phyloP scores from a whole-genome alignment of 78 protist genomes.

The Dictyostelium firmibasis region DNA sequence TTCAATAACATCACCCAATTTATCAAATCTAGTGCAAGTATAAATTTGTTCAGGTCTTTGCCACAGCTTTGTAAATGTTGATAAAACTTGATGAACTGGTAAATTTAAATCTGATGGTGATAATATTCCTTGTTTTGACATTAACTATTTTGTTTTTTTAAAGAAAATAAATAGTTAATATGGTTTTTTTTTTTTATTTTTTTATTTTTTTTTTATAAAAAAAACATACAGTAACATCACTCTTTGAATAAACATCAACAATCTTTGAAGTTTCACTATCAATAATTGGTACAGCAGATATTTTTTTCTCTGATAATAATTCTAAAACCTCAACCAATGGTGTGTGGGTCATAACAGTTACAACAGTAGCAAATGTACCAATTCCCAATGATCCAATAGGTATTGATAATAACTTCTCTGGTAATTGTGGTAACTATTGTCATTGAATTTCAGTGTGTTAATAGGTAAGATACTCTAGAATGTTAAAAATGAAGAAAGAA shows the following conservation, averaged over 20 bases:
- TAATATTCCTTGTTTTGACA: slow-evolving; percentile 67
- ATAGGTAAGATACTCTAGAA: background rate
- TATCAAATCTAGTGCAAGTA: slow-evolving; percentile 75
- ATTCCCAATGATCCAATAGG: slow-evolving; percentile 65
- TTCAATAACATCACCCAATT: slow-evolving; percentile 66
- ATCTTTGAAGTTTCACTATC: slow-evolving; percentile 58
- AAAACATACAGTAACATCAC: slow-evolving; percentile 79
- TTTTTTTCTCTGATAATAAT: slow-evolving; percentile 54
- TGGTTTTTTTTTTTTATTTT: too few relatives aligned
- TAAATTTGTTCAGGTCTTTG: slow-evolving; percentile 79
- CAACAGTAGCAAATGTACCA: slow-evolving; percentile 67
- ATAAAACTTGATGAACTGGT: slow-evolving; percentile 74
- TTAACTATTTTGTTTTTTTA: background rate
- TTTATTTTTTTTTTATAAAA: background rate
- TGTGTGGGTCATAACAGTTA: slow-evolving; percentile 47
- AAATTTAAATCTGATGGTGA: slow-evolving; percentile 66
- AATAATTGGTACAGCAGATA: slow-evolving; percentile 77
- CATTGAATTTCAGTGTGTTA: background rate
- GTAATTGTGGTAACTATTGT: slow-evolving; percentile 37
- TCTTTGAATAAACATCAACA: slow-evolving; percentile 78
- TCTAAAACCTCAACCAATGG: slow-evolving; percentile 58
- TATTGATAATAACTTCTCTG: slow-evolving; percentile 47
- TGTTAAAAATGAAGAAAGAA: too few relatives aligned
- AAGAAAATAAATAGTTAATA: background rate
- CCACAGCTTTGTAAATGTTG: slow-evolving; percentile 63